These are phyloP conservation scores for Cercophora samala DNA, from an alignment of 495 filamentous ascomycete species.

Conservation along the genomic window DNA sequence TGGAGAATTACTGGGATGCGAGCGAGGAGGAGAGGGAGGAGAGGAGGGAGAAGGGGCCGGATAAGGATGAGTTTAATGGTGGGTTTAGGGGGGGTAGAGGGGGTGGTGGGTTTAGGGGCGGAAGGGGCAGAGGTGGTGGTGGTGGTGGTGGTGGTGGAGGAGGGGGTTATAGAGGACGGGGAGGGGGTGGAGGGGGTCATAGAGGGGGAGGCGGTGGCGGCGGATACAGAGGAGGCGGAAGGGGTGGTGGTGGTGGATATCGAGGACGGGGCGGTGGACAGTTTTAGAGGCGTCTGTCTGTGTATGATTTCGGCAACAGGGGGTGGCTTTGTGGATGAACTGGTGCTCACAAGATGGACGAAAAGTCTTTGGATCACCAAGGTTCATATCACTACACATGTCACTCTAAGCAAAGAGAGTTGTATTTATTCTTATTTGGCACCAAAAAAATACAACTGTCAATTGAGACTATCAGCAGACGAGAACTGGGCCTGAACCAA, in stretches of 20 bases:
- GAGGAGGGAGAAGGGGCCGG: constrained; percentile 45
- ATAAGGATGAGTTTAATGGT: constrained; percentile 25
- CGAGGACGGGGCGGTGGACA: constrained; percentile 33
- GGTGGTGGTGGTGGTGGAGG: constrained; percentile 33
- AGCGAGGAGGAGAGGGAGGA: constrained; percentile 62
- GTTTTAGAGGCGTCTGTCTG: background rate
- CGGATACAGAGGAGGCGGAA: constrained; percentile 32
- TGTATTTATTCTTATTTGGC: too few relatives aligned
- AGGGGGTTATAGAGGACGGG: constrained; percentile 32
- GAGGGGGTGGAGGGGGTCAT: background rate
- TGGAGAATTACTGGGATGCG: constrained; percentile 72
- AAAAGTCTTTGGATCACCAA: too few relatives aligned
- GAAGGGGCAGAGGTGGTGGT: constrained; percentile 11
- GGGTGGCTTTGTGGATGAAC: too few relatives aligned
- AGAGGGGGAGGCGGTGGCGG: background rate
- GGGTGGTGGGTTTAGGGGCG: constrained; percentile 28
- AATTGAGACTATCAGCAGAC: too few relatives aligned
- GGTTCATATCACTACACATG: too few relatives aligned
- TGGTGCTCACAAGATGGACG: too few relatives aligned
- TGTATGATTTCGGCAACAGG: background rate
- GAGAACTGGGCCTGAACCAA: too few relatives aligned
- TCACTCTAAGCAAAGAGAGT: too few relatives aligned
- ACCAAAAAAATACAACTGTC: too few relatives aligned
- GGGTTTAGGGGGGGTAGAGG: constrained; percentile 20
- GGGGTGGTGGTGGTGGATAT: constrained; percentile 38